These are phyloP conservation scores for Scenedesmus sp. DNA, from an alignment of 163 green algal species.

Conservation along the genomic window DNA sequence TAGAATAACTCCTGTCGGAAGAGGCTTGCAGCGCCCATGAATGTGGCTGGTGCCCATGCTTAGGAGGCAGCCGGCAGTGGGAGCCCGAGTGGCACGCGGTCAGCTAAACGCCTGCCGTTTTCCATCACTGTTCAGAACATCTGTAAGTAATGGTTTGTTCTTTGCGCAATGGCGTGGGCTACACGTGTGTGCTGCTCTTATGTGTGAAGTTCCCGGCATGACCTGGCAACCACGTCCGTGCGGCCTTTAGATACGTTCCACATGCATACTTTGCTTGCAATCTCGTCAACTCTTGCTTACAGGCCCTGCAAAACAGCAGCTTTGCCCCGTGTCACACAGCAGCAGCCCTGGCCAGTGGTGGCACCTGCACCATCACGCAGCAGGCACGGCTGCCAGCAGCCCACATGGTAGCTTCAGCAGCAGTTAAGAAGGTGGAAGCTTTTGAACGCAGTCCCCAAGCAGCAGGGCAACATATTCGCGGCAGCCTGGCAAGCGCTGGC, in stretches of 20 bases:
- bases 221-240: neutral
- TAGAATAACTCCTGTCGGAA: neutral
- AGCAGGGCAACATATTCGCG: neutral
- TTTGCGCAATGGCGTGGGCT: neutral
- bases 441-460: neutral
- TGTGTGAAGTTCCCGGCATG: neutral
- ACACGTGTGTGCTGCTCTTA: neutral
- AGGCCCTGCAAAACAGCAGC: neutral
- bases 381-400: neutral
- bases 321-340: neutral
- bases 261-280: neutral
- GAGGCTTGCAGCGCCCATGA: neutral
- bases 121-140: neutral
- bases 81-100: neutral
- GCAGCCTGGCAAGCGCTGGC: neutral
- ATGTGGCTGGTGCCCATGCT: constrained; percentile 17
- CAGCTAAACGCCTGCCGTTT: neutral
- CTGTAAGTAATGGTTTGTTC: neutral
- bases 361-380: neutral
- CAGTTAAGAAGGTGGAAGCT: neutral
- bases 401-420: neutral
- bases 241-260: too few relatives aligned
- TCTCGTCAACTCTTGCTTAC: neutral
- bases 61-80: neutral
- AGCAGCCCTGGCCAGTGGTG: neutral